These are phyloP conservation scores for Cordyceps cateniannulata DNA, from an alignment of 2,329 filamentous ascomycete genomes.

Conservation along the genomic window DNA sequence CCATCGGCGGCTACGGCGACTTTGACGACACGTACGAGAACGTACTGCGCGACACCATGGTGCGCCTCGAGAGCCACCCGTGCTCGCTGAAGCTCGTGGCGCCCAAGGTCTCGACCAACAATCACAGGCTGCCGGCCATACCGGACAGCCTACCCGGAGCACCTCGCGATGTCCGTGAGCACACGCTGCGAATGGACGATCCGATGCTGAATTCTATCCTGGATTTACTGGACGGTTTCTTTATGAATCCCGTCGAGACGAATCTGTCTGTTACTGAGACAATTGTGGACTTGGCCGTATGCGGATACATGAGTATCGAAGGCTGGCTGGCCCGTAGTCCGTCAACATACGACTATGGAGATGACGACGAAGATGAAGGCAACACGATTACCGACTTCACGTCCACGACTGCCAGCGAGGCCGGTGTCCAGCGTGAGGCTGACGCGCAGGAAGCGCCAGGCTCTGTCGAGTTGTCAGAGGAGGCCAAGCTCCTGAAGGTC, in stretches of 20 bases:
- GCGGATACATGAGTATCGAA: slow-evolving; percentile 77
- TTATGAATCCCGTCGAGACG: slow-evolving; percentile 83
- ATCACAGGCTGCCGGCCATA: slow-evolving; percentile 49
- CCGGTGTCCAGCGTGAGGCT: not conserved
- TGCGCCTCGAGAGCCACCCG: slow-evolving; percentile 63
- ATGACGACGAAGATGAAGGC: slow-evolving; percentile 34
- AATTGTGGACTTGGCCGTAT: slow-evolving; percentile 74
- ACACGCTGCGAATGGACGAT: slow-evolving; percentile 57
- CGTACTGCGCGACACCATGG: slow-evolving; percentile 64
- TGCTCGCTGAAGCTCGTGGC: slow-evolving; percentile 66
- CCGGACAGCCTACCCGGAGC: slow-evolving; percentile 52
- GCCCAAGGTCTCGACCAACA: slow-evolving; percentile 50
- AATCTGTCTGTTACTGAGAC: slow-evolving; percentile 84
- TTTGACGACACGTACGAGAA: slow-evolving; percentile 68
- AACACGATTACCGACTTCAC: slow-evolving; percentile 10
- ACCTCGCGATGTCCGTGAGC: slow-evolving; percentile 52
- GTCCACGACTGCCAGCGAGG: slow-evolving; percentile 5
- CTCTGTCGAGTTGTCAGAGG: slow-evolving; percentile 14
- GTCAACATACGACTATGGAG: slow-evolving; percentile 52
- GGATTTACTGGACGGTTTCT: slow-evolving; percentile 71
- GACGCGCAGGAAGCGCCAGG: not conserved
- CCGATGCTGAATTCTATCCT: slow-evolving; percentile 59
- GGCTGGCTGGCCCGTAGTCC: slow-evolving; percentile 83
- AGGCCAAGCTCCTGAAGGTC: slow-evolving; percentile 34
- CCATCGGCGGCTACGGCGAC: slow-evolving; percentile 61